phyloP scores from a whole-genome alignment of 1,284 basidiomycete genomes.

The Cryptococcus hybrid region DNA sequence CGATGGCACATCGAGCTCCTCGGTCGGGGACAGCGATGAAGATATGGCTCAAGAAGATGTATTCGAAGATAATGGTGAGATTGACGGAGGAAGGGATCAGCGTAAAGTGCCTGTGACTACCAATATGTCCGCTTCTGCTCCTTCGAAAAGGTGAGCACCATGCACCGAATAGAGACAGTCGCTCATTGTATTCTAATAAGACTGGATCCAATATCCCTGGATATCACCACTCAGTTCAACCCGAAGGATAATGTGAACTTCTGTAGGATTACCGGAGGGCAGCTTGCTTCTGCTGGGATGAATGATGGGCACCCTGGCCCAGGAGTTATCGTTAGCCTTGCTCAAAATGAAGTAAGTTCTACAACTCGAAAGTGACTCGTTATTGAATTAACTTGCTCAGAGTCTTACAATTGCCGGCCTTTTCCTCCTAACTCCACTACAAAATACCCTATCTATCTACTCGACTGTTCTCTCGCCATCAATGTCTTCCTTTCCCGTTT shows the following conservation, averaged over 20 bases:
- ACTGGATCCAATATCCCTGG: too few relatives aligned
- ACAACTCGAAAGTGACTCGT: not conserved
- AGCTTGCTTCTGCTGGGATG: slow-evolving; percentile 19
- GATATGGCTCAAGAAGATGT: slow-evolving; percentile 15
- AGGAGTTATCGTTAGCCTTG: slow-evolving; percentile 35
- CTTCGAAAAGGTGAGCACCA: not conserved
- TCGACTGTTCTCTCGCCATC: slow-evolving; percentile 52
- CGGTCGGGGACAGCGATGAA: slow-evolving; percentile 11
- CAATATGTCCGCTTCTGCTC: too few relatives aligned
- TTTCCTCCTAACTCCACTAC: slow-evolving; percentile 38
- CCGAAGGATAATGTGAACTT: slow-evolving; percentile 28
- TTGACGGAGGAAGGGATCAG: slow-evolving; percentile 17
- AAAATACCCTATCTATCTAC: slow-evolving; percentile 24
- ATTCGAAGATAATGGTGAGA: slow-evolving; percentile 11
- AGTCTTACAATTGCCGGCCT: slow-evolving; percentile 30
- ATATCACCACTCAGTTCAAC: slow-evolving; percentile 19
- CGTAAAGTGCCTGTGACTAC: slow-evolving; percentile 21
- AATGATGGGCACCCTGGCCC: slow-evolving; percentile 14
- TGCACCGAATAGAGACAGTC: too few relatives aligned
- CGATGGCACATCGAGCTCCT: not conserved
- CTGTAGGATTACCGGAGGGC: slow-evolving; percentile 7
- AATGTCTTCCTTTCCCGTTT: slow-evolving; percentile 41
- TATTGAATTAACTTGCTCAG: slow-evolving; percentile 1
- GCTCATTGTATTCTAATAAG: too few relatives aligned
- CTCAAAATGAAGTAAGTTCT: slow-evolving; percentile 35